Evolutionary conservation across 257 asterid species (phyloP).

Genomic region (Mitragyna speciosa): DNA sequence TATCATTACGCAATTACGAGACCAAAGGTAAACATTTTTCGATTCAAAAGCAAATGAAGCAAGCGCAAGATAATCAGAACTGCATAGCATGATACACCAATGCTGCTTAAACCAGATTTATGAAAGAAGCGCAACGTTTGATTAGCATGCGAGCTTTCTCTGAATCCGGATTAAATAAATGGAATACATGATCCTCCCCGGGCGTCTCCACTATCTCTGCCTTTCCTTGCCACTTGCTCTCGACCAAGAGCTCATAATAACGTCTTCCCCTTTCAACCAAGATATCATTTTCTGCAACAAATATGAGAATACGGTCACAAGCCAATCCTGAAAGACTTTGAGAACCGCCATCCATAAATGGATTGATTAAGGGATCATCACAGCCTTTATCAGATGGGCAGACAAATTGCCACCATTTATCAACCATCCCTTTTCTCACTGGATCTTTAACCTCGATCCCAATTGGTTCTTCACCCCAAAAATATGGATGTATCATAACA

Average conservation of each 20-base stretch:
- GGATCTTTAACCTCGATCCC: conserved; percentile 54
- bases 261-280: conserved; percentile 65
- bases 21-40: not conserved
- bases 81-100: not conserved
- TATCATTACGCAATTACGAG: not conserved
- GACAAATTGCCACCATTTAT: conserved; percentile 71
- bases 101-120: conserved; percentile 28
- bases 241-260: conserved; percentile 37
- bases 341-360: conserved; percentile 39
- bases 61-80: not conserved
- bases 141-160: conserved; percentile 39
- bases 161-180: conserved; percentile 47
- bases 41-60: not conserved
- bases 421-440: conserved; percentile 58
- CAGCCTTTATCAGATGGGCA: conserved; percentile 56
- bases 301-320: conserved; percentile 43
- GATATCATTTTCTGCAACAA: conserved; percentile 66
- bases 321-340: conserved; percentile 37
- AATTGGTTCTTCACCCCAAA: conserved; percentile 68
- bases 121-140: conserved; percentile 39
- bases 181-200: conserved; percentile 75
- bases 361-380: conserved; percentile 70
- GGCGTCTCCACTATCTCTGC: conserved; percentile 51
- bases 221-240: conserved; percentile 54
- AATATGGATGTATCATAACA: conserved; percentile 64